phyloP scores from a whole-genome alignment of 257 asterid genomes.

The Solanum lignicaule region DNA sequence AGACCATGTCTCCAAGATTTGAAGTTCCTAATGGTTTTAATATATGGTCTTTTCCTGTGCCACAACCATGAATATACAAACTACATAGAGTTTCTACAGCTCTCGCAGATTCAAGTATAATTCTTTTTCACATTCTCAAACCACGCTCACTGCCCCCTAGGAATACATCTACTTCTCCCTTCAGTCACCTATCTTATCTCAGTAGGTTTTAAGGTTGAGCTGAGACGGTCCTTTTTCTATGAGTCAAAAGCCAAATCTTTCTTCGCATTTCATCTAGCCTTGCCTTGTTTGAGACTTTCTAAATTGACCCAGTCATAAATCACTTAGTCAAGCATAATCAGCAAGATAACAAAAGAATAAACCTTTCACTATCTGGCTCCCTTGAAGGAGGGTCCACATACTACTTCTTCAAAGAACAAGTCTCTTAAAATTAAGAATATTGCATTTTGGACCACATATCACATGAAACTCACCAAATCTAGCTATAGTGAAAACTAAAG shows the following conservation, averaged over 20 bases:
- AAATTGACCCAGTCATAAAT: not conserved
- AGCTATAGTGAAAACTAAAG: not conserved
- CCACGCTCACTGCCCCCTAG: not conserved
- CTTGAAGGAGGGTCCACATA: not conserved
- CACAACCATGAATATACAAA: not conserved
- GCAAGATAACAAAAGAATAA: not conserved
- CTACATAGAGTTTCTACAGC: not conserved
- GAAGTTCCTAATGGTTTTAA: not conserved
- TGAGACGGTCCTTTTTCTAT: not conserved
- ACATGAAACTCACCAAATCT: not conserved
- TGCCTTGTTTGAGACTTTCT: not conserved
- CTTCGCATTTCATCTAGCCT: not conserved
- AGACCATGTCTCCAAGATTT: conserved; percentile 15
- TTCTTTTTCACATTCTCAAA: not conserved
- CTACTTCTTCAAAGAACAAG: not conserved
- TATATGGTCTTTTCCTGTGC: not conserved
- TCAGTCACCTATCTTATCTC: not conserved
- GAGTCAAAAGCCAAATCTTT: not conserved
- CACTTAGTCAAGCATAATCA: not conserved
- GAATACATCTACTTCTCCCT: not conserved
- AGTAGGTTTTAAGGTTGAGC: not conserved
- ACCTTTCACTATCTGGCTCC: not conserved
- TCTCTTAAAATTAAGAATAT: not conserved
- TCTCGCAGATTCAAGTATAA: not conserved
- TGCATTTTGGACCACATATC: not conserved